Percentiles rank a stretch among this genome's conserved stretches.
phyloP scores from a whole-genome alignment of 2,329 filamentous ascomycete genomes.

The Botrytis byssoidea region DNA sequence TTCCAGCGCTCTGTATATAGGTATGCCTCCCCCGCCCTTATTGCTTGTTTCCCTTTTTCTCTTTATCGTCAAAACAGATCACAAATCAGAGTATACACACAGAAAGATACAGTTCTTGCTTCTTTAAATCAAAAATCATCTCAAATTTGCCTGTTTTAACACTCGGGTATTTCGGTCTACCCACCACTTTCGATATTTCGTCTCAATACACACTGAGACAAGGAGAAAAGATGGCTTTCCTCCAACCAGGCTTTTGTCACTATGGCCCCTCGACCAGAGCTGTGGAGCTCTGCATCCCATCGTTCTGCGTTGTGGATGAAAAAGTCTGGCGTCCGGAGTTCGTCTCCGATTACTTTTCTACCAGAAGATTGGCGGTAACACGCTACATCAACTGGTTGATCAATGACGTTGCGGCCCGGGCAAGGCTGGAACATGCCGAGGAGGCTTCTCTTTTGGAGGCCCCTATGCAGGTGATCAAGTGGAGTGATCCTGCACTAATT shows the following conservation, averaged over 20 bases:
- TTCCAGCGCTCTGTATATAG: background rate
- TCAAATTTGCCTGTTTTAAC: slow-evolving; percentile 3
- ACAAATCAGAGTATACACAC: background rate
- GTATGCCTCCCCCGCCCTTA: too few species aligned
- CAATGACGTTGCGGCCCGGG: background rate
- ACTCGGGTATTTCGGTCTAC: slow-evolving; percentile 10
- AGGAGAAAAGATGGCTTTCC: background rate
- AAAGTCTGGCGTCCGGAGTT: slow-evolving; percentile 2
- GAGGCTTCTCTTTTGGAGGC: background rate
- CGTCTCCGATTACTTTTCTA: background rate
- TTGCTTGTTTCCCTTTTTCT: background rate
- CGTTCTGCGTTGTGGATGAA: background rate
- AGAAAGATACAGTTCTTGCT: background rate
- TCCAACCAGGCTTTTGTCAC: background rate
- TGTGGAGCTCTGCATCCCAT: slow-evolving; percentile 1
- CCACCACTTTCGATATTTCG: background rate
- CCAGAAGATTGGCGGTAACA: slow-evolving; percentile 7
- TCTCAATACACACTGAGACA: slow-evolving; percentile 2
- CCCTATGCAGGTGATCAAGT: background rate
- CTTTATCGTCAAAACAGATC: background rate
- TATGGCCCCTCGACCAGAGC: background rate
- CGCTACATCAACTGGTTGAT: slow-evolving; percentile 1
- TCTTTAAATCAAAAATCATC: background rate
- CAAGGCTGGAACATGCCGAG: background rate
- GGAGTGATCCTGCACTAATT: background rate